Conservation (phyloP, 75 land plant genomes). For the Pinus albicaulis region DNA sequence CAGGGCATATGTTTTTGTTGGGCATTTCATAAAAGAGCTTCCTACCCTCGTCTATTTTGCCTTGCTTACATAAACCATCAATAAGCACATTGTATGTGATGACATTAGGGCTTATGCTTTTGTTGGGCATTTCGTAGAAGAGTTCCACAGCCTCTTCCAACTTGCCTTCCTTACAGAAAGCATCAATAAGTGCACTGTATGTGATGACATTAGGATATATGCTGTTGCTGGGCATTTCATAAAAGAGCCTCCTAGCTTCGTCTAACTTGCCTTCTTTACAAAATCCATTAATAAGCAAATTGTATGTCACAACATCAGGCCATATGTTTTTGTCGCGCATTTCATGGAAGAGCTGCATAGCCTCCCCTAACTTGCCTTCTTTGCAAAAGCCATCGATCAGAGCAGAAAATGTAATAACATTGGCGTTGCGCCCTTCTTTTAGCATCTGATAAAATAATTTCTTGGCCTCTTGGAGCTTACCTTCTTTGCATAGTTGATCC, state of each 20-base stretch:
- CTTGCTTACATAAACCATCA: constrained; percentile 32
- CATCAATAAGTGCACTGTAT: background rate
- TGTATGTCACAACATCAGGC: constrained; percentile 61
- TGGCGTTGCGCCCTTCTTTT: constrained; percentile 26
- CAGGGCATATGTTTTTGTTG: constrained; percentile 12
- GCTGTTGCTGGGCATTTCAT: background rate
- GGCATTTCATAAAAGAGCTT: constrained; percentile 34
- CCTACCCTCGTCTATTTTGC: constrained; percentile 29
- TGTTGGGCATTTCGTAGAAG: constrained; percentile 20
- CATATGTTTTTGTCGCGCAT: constrained; percentile 32
- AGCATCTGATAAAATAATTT: constrained; percentile 40
- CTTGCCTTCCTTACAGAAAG: background rate
- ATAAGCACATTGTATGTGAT: constrained; percentile 46
- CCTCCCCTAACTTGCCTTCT: constrained; percentile 44
- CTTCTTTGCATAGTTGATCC: constrained; percentile 50
- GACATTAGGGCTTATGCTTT: constrained; percentile 16
- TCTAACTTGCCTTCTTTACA: constrained; percentile 10
- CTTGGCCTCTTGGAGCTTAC: constrained; percentile 28
- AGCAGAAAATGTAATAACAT: constrained; percentile 45
- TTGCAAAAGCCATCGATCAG: constrained; percentile 46
- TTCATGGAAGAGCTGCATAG: constrained; percentile 29
- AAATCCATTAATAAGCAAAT: constrained; percentile 41
- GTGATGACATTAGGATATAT: background rate
- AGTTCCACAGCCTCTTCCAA: constrained; percentile 28
- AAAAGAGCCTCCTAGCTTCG: background rate